A percentile compares a stretch with the other conserved stretches of the same genome.
These are phyloP conservation scores for Phytophthora colocasiae DNA, from an alignment of 352 stramenopile genomes.

Conservation along the genomic window DNA sequence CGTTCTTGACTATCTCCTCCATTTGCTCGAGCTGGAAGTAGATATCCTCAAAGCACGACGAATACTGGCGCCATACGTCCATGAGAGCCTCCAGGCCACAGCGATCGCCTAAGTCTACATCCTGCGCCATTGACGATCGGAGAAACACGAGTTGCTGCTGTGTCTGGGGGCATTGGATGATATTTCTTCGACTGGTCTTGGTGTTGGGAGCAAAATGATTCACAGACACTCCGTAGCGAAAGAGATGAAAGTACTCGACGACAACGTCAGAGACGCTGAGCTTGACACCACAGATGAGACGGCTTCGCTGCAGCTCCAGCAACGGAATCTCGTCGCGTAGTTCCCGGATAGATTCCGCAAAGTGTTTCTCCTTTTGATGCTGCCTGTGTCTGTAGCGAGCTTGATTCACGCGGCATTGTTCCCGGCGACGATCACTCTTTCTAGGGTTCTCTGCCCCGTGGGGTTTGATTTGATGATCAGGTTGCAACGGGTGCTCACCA, in stretches of 20 bases:
- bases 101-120: conserved; percentile 21
- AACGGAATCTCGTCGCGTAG: not conserved
- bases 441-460: too few species aligned
- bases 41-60: conserved; percentile 24
- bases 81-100: conserved; percentile 11
- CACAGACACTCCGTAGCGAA: not conserved
- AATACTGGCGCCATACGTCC: conserved; percentile 22
- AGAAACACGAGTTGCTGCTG: conserved; percentile 32
- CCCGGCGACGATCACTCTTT: not conserved
- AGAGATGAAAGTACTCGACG: conserved; percentile 2
- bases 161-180: too few species aligned
- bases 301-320: not conserved
- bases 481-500: too few species aligned
- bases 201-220: not conserved
- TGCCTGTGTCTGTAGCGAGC: not conserved
- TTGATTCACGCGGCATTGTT: not conserved
- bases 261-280: not conserved
- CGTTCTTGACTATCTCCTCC: not conserved
- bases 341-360: not conserved
- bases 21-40: conserved; percentile 11
- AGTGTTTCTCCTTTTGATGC: not conserved
- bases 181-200: not conserved
- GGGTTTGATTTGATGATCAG: too few species aligned
- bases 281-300: not conserved
- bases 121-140: conserved; percentile 14